Evolutionary conservation across 805 yeast species (phyloP), one percentile per base, ranked within the genome.

Genomic region (Candida silvatica): DNA sequence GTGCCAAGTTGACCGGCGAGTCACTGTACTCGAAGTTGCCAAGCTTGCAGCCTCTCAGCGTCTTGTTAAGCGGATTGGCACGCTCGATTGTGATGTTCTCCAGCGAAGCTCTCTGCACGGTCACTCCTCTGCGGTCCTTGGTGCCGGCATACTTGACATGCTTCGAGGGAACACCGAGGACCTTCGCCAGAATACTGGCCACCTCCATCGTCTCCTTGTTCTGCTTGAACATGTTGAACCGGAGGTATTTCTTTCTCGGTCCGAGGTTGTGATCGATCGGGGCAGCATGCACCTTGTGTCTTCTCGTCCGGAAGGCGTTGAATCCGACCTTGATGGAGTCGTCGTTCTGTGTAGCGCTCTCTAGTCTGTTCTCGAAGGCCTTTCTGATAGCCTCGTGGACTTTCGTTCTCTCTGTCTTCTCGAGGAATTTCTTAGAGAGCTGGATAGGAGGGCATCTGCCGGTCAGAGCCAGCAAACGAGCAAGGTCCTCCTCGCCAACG

Each of bases 191-290:
- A 19, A 81, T 59, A 15, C 77, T 70, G 1, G 92, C 92, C 11
- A 85, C 92, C 60, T 92, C 97, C 96, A 92, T 85, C 1, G 99
- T 88, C 47, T 92, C 99, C 54, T 88, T 83, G 61, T 92, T 92
- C 53, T 92, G 97, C 56, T 92, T 92, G 64, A 84, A 87, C 19
- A 92, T 62, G 9, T 82, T 75, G 50, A 88, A 80, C 49, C 82
- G 88, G 30, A 88, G 60, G 56, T 61, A 84, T 29, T 73, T 70
- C 45, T 78, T 77, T 37, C 68, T 64, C 20, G 80, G 76, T 2
- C 96, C 97, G 37, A 82, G 66, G 0, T 86, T 83, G 59, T 78
- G 80, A 44, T 76, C 73, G 31, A 78, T 68, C 12, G 29, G 36
- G 28, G 36, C 36, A 3, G 71, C 70, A 18, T 79, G 78, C 39